These are phyloP conservation scores for Didymella pomorum DNA, from an alignment of 2,329 filamentous ascomycete genomes.

Conservation along the genomic window DNA sequence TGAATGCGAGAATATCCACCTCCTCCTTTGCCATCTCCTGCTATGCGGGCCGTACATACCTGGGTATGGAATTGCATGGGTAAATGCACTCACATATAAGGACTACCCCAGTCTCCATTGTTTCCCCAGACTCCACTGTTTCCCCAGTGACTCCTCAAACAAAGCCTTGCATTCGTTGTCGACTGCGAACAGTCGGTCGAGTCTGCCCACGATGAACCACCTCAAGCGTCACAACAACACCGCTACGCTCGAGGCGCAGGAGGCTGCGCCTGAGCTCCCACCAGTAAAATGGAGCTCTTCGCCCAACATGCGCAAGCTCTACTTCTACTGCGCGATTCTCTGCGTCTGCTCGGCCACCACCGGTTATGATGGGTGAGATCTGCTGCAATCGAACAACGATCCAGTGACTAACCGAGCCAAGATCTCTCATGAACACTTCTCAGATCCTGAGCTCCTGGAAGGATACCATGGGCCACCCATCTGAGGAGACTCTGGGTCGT, in stretches of 20 bases:
- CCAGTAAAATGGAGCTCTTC: constrained; percentile 13
- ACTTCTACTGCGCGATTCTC: constrained; percentile 58
- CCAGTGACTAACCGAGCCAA: background rate
- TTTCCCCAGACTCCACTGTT: constrained; percentile 26
- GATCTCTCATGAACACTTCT: background rate
- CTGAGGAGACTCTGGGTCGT: background rate
- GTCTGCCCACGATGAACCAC: background rate
- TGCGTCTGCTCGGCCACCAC: constrained; percentile 62
- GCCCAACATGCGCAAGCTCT: constrained; percentile 58
- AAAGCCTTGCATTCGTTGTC: constrained; percentile 7
- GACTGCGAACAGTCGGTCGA: background rate
- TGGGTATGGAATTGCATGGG: constrained; percentile 10
- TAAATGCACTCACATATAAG: constrained; percentile 26
- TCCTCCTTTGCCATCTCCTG: constrained; percentile 23
- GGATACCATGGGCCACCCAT: background rate
- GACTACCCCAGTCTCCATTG: constrained; percentile 20
- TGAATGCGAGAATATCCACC: constrained; percentile 26
- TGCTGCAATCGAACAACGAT: background rate
- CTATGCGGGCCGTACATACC: constrained; percentile 25
- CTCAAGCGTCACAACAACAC: background rate
- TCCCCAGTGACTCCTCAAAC: constrained; percentile 13
- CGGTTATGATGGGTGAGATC: constrained; percentile 53
- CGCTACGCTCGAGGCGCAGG: background rate
- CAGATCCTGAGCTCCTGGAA: background rate
- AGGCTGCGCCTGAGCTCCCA: background rate